Conservation (phyloP, 306 rosid genomes). For the Quercus agrifolia region DNA sequence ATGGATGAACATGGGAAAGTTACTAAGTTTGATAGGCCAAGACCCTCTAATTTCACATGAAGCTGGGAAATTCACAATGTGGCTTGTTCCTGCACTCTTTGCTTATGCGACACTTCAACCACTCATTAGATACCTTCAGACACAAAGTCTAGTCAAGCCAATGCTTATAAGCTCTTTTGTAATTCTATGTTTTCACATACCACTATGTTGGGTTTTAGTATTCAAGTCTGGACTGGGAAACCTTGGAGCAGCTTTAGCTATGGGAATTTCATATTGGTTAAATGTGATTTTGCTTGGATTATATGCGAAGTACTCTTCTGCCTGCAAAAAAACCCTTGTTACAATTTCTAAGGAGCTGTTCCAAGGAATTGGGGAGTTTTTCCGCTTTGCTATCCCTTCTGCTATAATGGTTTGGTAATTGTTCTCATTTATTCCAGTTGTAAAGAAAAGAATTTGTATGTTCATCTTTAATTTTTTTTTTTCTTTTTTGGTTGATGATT, state of each 20-base stretch:
- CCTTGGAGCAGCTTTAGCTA: constrained; percentile 76
- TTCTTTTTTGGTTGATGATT: neutral
- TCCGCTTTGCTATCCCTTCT: constrained; percentile 66
- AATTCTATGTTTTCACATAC: constrained; percentile 44
- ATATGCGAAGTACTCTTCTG: constrained; percentile 48
- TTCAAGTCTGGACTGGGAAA: constrained; percentile 42
- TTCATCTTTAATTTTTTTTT: neutral
- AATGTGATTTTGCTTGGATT: constrained; percentile 55
- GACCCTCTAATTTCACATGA: constrained; percentile 71
- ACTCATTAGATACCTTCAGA: constrained; percentile 54
- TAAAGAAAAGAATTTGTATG: neutral
- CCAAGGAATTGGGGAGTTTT: constrained; percentile 54
- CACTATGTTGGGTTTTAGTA: constrained; percentile 65
- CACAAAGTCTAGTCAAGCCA: constrained; percentile 63
- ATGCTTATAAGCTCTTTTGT: constrained; percentile 48
- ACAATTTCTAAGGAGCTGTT: constrained; percentile 50
- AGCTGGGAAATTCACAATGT: constrained; percentile 55
- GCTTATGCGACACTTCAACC: constrained; percentile 68
- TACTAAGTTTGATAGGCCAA: constrained; percentile 66
- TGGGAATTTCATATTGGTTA: constrained; percentile 61
- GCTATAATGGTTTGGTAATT: constrained; percentile 67
- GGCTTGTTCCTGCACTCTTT: constrained; percentile 73
- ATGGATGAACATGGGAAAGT: constrained; percentile 58
- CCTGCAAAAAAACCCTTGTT: constrained; percentile 50
- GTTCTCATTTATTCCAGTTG: neutral